Evolutionary conservation across 106 monocot species (phyloP).

Genomic region (Phalaenopsis equestris): DNA sequence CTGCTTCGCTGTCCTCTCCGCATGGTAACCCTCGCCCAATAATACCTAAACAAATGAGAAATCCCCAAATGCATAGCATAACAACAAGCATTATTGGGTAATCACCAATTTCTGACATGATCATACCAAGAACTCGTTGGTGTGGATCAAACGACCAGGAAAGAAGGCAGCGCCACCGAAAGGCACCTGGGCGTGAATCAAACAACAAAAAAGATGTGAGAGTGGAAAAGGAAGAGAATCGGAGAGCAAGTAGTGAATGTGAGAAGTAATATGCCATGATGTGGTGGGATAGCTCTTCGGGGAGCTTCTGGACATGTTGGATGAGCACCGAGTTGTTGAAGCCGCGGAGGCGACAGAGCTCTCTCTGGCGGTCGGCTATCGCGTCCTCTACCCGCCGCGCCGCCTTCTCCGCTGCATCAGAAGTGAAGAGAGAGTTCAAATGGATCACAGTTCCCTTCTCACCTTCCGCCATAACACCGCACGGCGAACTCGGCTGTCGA

Average conservation of each 20-base stretch:
- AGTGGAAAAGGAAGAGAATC: not conserved
- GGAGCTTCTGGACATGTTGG: conserved; percentile 68
- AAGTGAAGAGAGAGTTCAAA: conserved; percentile 42
- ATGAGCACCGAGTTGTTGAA: conserved; percentile 71
- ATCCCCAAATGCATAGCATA: not conserved
- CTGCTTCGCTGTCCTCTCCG: conserved; percentile 78
- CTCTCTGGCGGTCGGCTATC: conserved; percentile 40
- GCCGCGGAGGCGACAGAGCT: conserved; percentile 40
- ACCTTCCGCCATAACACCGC: conserved; percentile 1
- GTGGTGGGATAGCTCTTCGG: conserved; percentile 77
- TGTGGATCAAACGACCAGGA: conserved; percentile 85
- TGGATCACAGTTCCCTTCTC: conserved; percentile 37
- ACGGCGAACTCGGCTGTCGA: too few relatives aligned
- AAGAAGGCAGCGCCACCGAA: conserved; percentile 91
- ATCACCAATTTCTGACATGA: not conserved
- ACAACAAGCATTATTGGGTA: not conserved
- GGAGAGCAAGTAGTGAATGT: not conserved
- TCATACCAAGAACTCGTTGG: conserved; percentile 81
- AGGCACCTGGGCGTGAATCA: conserved; percentile 47
- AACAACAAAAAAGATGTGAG: conserved; percentile 4
- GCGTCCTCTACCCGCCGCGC: conserved; percentile 37
- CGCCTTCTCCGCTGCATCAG: conserved; percentile 53
- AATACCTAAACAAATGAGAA: conserved; percentile 54
- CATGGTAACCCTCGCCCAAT: conserved; percentile 85
- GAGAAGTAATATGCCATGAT: conserved; percentile 45